Conservation (phyloP, 2,329 filamentous ascomycete species). For the Ophiostoma sp. region DNA sequence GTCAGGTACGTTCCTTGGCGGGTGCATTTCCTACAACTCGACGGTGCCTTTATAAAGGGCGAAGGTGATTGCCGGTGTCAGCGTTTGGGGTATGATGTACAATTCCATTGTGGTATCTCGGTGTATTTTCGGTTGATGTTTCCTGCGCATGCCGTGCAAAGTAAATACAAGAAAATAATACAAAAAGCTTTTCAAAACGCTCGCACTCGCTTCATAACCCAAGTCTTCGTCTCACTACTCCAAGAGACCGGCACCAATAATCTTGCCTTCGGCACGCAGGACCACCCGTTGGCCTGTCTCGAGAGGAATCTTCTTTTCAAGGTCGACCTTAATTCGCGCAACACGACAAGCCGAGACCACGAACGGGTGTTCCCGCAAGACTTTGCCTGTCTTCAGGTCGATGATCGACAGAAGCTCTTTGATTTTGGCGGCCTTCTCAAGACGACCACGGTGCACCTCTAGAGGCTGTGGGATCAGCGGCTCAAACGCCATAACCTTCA, state of each 20-base stretch:
- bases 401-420: slow-evolving; percentile 69
- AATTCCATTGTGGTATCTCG: neutral
- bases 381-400: slow-evolving; percentile 75
- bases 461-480: slow-evolving; percentile 85
- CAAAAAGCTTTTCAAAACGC: neutral
- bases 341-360: slow-evolving; percentile 78
- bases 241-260: slow-evolving; percentile 82
- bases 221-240: slow-evolving; percentile 52
- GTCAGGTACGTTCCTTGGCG: slow-evolving; percentile 22
- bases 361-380: slow-evolving; percentile 79
- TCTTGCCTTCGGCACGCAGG: slow-evolving; percentile 75
- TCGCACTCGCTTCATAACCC: neutral
- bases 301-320: slow-evolving; percentile 73
- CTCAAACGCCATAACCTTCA: slow-evolving; percentile 87
- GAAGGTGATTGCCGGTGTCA: neutral
- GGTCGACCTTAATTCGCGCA: slow-evolving; percentile 73
- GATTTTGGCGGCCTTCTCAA: slow-evolving; percentile 77
- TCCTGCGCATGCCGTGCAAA: neutral
- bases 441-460: slow-evolving; percentile 81
- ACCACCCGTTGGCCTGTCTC: slow-evolving; percentile 81
- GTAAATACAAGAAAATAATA: neutral
- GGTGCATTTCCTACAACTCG: slow-evolving; percentile 26
- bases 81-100: neutral
- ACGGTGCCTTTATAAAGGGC: slow-evolving; percentile 20
- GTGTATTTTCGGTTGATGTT: neutral